Evolutionary conservation across 179 eudicot genomes (phyloP).

Genomic region (Silene noctiflora): DNA sequence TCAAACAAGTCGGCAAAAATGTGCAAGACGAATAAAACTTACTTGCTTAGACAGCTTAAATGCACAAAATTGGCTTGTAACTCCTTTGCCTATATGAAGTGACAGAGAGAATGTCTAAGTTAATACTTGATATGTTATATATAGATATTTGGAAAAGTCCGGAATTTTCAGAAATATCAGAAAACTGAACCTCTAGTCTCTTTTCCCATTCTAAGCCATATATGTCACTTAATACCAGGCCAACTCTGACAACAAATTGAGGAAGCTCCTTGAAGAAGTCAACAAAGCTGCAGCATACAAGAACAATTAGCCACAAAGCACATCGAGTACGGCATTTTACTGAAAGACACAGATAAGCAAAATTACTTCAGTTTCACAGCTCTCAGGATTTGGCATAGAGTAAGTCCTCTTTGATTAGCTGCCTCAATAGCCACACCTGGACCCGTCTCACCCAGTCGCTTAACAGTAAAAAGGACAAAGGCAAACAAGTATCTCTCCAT

Average conservation of each 20-base stretch:
- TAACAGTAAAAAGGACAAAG: slow-evolving; percentile 61
- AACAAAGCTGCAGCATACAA: slow-evolving; percentile 47
- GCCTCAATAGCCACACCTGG: slow-evolving; percentile 23
- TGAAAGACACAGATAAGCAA: slow-evolving; percentile 4
- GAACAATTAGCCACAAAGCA: slow-evolving; percentile 10
- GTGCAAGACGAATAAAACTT: slow-evolving; percentile 27
- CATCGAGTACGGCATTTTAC: background rate
- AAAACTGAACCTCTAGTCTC: slow-evolving; percentile 65
- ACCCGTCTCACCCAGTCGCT: slow-evolving; percentile 43
- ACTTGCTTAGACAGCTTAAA: slow-evolving; percentile 87
- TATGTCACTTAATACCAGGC: slow-evolving; percentile 52
- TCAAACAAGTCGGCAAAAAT: background rate
- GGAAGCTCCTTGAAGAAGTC: slow-evolving; percentile 94
- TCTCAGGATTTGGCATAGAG: slow-evolving; percentile 67
- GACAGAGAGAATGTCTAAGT: slow-evolving; percentile 2
- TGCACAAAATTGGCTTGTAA: slow-evolving; percentile 79
- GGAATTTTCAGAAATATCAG: background rate
- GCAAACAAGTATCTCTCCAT: slow-evolving; percentile 80
- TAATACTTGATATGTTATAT: background rate
- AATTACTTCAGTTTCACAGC: slow-evolving; percentile 70
- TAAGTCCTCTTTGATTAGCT: slow-evolving; percentile 36
- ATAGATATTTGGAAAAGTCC: too few species aligned
- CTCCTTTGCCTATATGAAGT: slow-evolving; percentile 67
- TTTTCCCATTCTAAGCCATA: slow-evolving; percentile 89
- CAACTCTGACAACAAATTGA: slow-evolving; percentile 68